Evolutionary conservation across 352 stramenopile genomes (phyloP), one percentile per base, ranked within the genome.

Genomic region (Phytophthora idaei): DNA sequence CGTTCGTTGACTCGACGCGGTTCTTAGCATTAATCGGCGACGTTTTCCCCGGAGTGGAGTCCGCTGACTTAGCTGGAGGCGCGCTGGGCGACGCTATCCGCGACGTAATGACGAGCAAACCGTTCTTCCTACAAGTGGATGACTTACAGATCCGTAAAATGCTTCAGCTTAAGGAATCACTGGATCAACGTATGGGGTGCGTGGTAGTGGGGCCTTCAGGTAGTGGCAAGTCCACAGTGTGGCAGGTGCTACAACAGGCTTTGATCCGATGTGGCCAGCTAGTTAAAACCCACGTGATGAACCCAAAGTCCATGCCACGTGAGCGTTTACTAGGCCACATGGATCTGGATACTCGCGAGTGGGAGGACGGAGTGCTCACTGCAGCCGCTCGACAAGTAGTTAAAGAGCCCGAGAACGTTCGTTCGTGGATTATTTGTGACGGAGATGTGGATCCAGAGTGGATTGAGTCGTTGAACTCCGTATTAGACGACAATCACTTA

Each of bases 391-490:
- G 95, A 4, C 87, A 93, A 34, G 94, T 97, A 11, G 91, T 98
- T 6, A 97, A 97, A 62, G 94, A 98, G 39, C 85, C 94, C 0
- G 75, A 86, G 27, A 76, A 92, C 14, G 89, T 97, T 4, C 88
- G 89, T 3, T 97, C 88, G 1, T 99, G 96, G 96, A 97, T 99
- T 44, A 88, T 99, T 29, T 98, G 92, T 59, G 96, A 99, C 61
- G 96, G 96, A 6, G 95, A 98, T 55, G 94, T 99, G 14, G 96
- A 99, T 62, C 93, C 96, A 0, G 93, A 98, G 65, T 99, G 96
- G 96, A 98, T 99, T 59, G 96, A 99, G 73, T 97, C 84, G 21
- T 70, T 99, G 0, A 99, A 99, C 66, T 98, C 92, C 0, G 96
- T 99, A 2, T 61, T 99, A 1, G 96, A 99, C 46, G 97, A 99